Conservation (phyloP, 1,139 yeast genomes). For the Debaryomyces nepalensis region DNA sequence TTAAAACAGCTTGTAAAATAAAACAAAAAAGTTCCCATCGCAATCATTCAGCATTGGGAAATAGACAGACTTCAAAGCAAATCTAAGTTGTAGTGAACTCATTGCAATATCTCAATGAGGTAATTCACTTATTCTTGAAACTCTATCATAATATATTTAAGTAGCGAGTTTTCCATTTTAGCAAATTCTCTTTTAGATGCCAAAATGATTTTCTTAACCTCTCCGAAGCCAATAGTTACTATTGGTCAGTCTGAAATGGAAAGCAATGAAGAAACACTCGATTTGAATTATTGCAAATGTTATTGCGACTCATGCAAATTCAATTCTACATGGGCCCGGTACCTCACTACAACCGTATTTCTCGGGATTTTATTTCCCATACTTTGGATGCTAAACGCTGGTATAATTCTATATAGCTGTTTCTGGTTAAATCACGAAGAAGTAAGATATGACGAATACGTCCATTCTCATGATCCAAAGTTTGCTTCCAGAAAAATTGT, state of each 20-base stretch:
- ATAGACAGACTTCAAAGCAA: background rate
- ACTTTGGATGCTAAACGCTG: conserved; percentile 25
- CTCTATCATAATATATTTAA: conserved; percentile 1
- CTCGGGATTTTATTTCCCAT: conserved; percentile 29
- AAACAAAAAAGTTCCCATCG: too few relatives aligned
- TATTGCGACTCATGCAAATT: conserved; percentile 15
- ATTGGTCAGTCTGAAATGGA: conserved; percentile 9
- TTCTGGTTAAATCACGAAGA: conserved; percentile 15
- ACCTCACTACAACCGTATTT: conserved; percentile 15
- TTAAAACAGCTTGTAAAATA: too few relatives aligned
- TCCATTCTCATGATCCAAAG: conserved; percentile 13
- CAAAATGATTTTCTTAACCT: conserved; percentile 6
- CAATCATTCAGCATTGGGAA: too few relatives aligned
- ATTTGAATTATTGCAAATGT: conserved; percentile 11
- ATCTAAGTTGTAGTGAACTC: background rate
- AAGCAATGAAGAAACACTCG: conserved; percentile 5
- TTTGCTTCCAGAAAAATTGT: conserved; percentile 7
- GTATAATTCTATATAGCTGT: conserved; percentile 16
- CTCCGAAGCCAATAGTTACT: conserved; percentile 1
- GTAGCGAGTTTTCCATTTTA: background rate
- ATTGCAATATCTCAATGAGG: conserved; percentile 11
- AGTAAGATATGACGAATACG: conserved; percentile 17
- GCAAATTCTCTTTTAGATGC: background rate
- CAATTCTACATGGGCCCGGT: conserved; percentile 7
- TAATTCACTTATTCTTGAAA: conserved; percentile 2